Evolutionary conservation across 2,329 filamentous ascomycete species (phyloP).

Genomic region (Aspergillus tamarii): DNA sequence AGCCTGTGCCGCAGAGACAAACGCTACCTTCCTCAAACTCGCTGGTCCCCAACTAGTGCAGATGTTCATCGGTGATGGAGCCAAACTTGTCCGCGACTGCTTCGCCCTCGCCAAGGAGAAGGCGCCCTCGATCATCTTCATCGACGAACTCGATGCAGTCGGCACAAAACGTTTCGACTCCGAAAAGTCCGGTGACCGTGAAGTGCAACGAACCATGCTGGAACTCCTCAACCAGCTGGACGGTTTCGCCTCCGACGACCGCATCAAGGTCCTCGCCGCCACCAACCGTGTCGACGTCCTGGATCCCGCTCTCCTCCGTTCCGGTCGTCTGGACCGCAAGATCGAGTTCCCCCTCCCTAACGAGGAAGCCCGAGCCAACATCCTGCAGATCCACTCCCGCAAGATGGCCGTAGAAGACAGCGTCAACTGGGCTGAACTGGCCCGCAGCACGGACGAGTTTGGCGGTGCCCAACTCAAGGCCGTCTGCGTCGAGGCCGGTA

Average conservation of each 20-base stretch:
- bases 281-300: conserved; percentile 95
- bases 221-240: conserved; percentile 98
- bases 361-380: conserved; percentile 95
- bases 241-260: conserved; percentile 94
- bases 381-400: conserved; percentile 93
- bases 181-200: conserved; percentile 95
- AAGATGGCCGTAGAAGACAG: conserved; percentile 96
- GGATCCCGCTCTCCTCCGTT: conserved; percentile 87
- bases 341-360: conserved; percentile 98
- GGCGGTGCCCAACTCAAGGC: conserved; percentile 97
- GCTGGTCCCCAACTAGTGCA: conserved; percentile 97
- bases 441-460: conserved; percentile 96
- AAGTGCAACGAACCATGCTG: conserved; percentile 98
- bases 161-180: conserved; percentile 99
- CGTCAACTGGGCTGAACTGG: conserved; percentile 95
- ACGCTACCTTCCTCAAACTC: conserved; percentile 97
- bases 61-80: conserved; percentile 99
- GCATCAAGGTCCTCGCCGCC: conserved; percentile 93
- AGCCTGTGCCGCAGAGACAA: conserved; percentile 95
- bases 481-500: conserved; percentile 97
- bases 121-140: conserved; percentile 98
- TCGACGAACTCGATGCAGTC: conserved; percentile 97
- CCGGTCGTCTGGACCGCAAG: conserved; percentile 90
- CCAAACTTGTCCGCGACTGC: conserved; percentile 95
- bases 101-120: conserved; percentile 98